phyloP scores from a whole-genome alignment of 768 basidiomycete species.

The Strobilomyces confusus region DNA sequence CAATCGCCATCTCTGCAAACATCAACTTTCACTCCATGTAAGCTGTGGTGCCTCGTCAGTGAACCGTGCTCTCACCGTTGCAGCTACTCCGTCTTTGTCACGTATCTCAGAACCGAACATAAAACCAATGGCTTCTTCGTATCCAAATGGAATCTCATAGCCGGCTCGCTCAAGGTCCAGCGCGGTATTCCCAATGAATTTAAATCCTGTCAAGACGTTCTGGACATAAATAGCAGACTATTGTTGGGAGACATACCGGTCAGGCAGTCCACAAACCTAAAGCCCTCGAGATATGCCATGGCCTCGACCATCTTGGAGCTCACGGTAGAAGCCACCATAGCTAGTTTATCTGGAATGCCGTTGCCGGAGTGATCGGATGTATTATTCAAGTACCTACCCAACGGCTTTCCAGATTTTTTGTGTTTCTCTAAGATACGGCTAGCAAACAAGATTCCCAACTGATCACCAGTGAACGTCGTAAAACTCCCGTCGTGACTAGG shows the following conservation, averaged over 20 bases:
- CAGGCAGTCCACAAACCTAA: slow-evolving; percentile 80
- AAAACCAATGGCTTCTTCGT: slow-evolving; percentile 91
- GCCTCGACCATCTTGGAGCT: slow-evolving; percentile 86
- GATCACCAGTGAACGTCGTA: slow-evolving; percentile 79
- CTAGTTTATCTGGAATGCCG: slow-evolving; percentile 50
- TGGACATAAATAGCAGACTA: background rate
- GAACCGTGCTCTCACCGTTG: slow-evolving; percentile 47
- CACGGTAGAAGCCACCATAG: slow-evolving; percentile 86
- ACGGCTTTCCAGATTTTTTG: slow-evolving; percentile 41
- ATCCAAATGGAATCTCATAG: slow-evolving; percentile 74
- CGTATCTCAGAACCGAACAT: slow-evolving; percentile 79
- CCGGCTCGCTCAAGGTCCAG: slow-evolving; percentile 60
- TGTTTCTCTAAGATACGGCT: slow-evolving; percentile 42
- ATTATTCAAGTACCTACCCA: slow-evolving; percentile 32
- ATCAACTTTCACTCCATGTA: slow-evolving; percentile 40
- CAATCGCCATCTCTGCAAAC: slow-evolving; percentile 65
- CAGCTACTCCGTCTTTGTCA: slow-evolving; percentile 87
- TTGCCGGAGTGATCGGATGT: slow-evolving; percentile 39
- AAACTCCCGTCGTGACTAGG: slow-evolving; percentile 46
- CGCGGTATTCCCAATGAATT: slow-evolving; percentile 85
- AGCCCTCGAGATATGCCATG: slow-evolving; percentile 73
- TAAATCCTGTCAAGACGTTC: slow-evolving; percentile 58
- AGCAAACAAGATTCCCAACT: slow-evolving; percentile 64
- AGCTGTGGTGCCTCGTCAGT: background rate
- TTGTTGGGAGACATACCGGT: slow-evolving; percentile 49